Evolutionary conservation across 106 monocot species (phyloP).

Genomic region (Triglochin maritima): DNA sequence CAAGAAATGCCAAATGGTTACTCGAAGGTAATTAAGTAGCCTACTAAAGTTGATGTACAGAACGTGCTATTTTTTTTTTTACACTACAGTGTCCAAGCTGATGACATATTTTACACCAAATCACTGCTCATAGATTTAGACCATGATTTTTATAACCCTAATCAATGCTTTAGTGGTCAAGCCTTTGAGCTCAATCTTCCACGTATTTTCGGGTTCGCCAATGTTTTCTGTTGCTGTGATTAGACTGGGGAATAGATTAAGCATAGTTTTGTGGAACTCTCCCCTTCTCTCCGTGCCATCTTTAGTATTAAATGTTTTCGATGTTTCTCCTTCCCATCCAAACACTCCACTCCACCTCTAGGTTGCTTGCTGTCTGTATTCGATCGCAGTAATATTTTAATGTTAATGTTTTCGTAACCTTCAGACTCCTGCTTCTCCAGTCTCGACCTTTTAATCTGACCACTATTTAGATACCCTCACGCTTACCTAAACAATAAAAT

Average conservation of each 20-base stretch:
- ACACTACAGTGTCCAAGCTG: neutral
- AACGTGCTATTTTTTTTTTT: neutral
- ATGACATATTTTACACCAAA: neutral
- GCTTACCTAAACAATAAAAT: too few species aligned
- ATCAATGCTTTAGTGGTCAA: constrained; percentile 6
- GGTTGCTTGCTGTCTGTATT: constrained; percentile 1
- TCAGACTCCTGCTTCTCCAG: neutral
- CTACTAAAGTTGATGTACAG: neutral
- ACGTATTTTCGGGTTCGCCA: too few species aligned
- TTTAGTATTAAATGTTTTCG: constrained; percentile 2
- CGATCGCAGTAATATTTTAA: neutral
- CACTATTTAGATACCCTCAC: too few species aligned
- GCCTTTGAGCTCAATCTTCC: constrained; percentile 6
- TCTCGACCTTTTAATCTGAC: neutral
- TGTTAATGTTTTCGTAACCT: neutral
- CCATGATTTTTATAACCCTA: neutral
- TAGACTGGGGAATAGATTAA: too few species aligned
- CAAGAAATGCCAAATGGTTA: constrained; percentile 88
- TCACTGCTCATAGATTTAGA: neutral
- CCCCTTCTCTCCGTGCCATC: neutral
- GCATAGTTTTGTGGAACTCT: too few species aligned
- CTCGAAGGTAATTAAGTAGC: constrained; percentile 46
- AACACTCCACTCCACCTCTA: neutral
- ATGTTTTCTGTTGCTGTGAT: too few species aligned
- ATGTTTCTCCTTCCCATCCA: constrained; percentile 14